Base-by-base conservation (phyloP, 139 green algal genomes). In the Zygnema cylindricum region DNA sequence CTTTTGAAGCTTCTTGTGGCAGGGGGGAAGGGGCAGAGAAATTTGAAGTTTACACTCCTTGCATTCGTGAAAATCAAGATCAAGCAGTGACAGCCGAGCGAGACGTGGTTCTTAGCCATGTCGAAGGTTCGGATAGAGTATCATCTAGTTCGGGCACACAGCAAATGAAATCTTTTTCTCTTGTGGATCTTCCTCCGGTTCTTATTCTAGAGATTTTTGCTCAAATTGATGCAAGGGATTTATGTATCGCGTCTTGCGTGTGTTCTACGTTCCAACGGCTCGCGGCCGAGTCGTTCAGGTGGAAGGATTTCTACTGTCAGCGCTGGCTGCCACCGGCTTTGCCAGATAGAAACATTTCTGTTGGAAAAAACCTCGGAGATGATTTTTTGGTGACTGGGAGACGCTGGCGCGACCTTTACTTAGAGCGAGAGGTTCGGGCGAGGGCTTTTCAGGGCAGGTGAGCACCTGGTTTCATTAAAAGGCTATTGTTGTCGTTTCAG, bases 271-370 rank as follows among this genome's bases (percentile, higher is more conserved):
- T 87, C 25, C 82, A 43, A 3, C n/a, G 54, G 25, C 82, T 87
- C 35, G 82, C 82, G 0, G 82, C 43, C 41, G 82, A 87, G 33
- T 69, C 36, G 25, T 38, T 54, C 22, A 71, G 82, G 32, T 87
- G 82, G 82, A 83, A 42, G 82, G 36, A 81, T 30, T 87, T 83
- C 40, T 87, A 87, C 82, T 87, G 82, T 71, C 63, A 87, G 82
- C 38, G 82, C 39, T 87, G 82, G 82, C 38, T 35, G 0, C 82
- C 82, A 35, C 35, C 77, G 25, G 54, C 76, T 23, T n/a, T 83
- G 76, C 36, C 49, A 35, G 76, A 55, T 23, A 7, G 32, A 83
- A 55, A 35, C 22, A 35, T 49, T 83, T 49, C 30, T 33, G 49
- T 7, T n/a, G 76, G 23, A 55, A 35, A 36, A 33, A 33, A 35